Percentiles rank a stretch among this genome's conserved stretches.
phyloP scores from a whole-genome alignment of 345 rosid species.

The Rhizophora apiculata region DNA sequence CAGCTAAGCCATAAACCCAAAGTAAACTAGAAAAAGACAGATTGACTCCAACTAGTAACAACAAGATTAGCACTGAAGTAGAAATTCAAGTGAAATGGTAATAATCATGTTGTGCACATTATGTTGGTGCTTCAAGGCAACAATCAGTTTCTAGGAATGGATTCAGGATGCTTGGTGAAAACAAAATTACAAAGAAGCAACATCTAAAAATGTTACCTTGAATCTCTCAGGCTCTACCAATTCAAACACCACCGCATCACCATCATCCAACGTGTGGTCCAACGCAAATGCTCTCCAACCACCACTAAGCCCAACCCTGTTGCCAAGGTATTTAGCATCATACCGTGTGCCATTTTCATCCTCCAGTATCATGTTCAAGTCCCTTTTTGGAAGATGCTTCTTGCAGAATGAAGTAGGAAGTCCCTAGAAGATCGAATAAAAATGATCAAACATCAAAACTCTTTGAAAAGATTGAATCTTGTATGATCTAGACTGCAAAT shows the following conservation, averaged over 20 bases:
- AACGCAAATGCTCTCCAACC: slow-evolving; percentile 56
- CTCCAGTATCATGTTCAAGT: slow-evolving; percentile 25
- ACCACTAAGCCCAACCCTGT: slow-evolving; percentile 42
- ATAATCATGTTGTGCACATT: no score
- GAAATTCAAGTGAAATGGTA: no score
- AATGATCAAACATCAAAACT: neutral
- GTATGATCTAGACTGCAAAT: neutral
- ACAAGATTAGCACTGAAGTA: no score
- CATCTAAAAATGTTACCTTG: slow-evolving; percentile 24
- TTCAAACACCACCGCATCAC: slow-evolving; percentile 46
- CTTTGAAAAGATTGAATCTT: no score
- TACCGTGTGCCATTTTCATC: slow-evolving; percentile 35
- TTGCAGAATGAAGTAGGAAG: slow-evolving; percentile 42
- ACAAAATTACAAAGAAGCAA: neutral
- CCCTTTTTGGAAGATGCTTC: slow-evolving; percentile 30
- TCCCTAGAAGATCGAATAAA: slow-evolving; percentile 26
- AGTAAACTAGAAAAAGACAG: no score
- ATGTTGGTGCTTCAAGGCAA: neutral
- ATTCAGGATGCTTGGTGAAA: neutral
- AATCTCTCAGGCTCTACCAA: slow-evolving; percentile 31
- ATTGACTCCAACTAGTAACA: no score
- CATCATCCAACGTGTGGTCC: slow-evolving; percentile 44
- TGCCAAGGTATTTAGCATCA: slow-evolving; percentile 30
- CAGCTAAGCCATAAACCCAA: no score
- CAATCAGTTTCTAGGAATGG: neutral